Evolutionary conservation across 257 asterid genomes (phyloP).

Genomic region (Buddleja alternifolia): DNA sequence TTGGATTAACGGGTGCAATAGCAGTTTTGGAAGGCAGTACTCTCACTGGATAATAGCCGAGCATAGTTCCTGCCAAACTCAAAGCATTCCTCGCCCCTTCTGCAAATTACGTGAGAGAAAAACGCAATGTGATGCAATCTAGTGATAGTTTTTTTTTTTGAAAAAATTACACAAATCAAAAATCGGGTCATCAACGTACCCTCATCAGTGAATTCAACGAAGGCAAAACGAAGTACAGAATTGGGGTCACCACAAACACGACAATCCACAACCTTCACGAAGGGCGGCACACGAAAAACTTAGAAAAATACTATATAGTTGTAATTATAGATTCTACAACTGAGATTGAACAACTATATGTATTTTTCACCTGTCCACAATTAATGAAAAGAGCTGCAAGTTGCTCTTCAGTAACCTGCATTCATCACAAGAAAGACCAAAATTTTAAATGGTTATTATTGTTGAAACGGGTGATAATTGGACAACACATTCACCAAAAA

Average conservation of each 20-base stretch:
- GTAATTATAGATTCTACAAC: slow-evolving; percentile 24
- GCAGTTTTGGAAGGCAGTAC: slow-evolving; percentile 84
- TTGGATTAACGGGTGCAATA: slow-evolving; percentile 77
- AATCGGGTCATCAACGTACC: slow-evolving; percentile 34
- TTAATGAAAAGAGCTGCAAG: slow-evolving; percentile 62
- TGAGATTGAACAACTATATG: slow-evolving; percentile 19
- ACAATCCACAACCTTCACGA: slow-evolving; percentile 67
- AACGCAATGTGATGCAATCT: slow-evolving; percentile 19
- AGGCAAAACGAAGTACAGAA: slow-evolving; percentile 72
- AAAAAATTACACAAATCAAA: background rate
- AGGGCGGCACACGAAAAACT: background rate
- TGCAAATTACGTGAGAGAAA: slow-evolving; percentile 38
- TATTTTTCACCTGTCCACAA: slow-evolving; percentile 62
- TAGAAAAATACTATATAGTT: slow-evolving; percentile 13
- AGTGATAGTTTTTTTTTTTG: background rate
- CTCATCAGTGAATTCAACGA: slow-evolving; percentile 68
- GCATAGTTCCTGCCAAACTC: slow-evolving; percentile 77
- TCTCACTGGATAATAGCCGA: slow-evolving; percentile 73
- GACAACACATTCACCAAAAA: background rate
- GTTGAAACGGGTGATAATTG: background rate
- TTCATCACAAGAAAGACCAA: slow-evolving; percentile 24
- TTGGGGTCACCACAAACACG: slow-evolving; percentile 79
- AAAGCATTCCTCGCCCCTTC: slow-evolving; percentile 74
- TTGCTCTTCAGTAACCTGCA: slow-evolving; percentile 74
- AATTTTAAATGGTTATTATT: background rate